Evolutionary conservation across 2,329 filamentous ascomycete species (phyloP).

Genomic region (Aspergillus amoenus): DNA sequence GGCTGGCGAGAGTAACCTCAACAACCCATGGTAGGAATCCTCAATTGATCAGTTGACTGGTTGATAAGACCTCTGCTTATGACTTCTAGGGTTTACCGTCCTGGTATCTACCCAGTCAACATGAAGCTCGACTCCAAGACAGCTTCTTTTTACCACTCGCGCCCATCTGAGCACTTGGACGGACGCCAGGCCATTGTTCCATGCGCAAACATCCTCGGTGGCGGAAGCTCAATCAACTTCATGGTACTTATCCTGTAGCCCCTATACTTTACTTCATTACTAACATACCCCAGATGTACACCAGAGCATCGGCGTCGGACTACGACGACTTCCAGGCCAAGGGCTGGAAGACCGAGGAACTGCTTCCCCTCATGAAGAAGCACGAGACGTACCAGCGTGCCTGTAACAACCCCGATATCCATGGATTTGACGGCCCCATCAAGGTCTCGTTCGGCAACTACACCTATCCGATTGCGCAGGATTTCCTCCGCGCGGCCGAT

Average conservation of each 20-base stretch:
- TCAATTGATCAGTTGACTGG: no score
- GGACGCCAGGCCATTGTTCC: conserved; percentile 73
- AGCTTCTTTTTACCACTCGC: conserved; percentile 77
- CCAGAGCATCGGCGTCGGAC: conserved; percentile 68
- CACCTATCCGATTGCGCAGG: conserved; percentile 78
- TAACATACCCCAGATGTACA: conserved; percentile 62
- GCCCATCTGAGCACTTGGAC: conserved; percentile 69
- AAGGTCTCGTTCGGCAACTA: conserved; percentile 81
- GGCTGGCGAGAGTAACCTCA: conserved; percentile 70
- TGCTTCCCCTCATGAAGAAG: conserved; percentile 75
- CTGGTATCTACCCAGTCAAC: conserved; percentile 74
- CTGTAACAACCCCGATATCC: conserved; percentile 61
- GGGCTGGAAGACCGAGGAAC: conserved; percentile 75
- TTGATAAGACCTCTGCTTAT: neutral
- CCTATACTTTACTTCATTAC: neutral
- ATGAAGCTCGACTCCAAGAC: conserved; percentile 81
- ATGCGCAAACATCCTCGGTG: conserved; percentile 69
- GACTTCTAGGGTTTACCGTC: conserved; percentile 62
- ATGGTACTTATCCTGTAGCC: conserved; percentile 51
- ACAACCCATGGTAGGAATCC: conserved; percentile 63
- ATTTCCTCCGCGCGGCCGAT: conserved; percentile 72
- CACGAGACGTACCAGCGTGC: conserved; percentile 74
- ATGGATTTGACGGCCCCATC: conserved; percentile 77
- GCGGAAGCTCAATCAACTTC: conserved; percentile 74
- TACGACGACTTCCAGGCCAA: conserved; percentile 78